These are phyloP conservation scores for Saccharum hybrid DNA, from an alignment of 202 grass and related monocot species.

Conservation along the genomic window DNA sequence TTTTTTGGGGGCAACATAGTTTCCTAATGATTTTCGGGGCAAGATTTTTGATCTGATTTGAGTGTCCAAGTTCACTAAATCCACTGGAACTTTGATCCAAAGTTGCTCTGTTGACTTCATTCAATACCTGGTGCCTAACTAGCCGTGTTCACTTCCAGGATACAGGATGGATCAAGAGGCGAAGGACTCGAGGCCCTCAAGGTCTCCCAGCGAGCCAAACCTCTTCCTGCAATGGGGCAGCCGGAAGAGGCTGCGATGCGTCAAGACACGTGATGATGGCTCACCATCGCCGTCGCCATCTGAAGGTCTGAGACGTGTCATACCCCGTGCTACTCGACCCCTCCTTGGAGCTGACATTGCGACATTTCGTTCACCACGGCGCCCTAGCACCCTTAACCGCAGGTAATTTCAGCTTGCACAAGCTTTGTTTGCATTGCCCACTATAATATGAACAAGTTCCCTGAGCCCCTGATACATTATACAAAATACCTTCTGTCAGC, in stretches of 20 bases:
- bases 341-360: constrained; percentile 56
- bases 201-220: constrained; percentile 58
- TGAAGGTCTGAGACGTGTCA: constrained; percentile 46
- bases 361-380: constrained; percentile 51
- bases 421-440: not conserved
- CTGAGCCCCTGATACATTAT: not conserved
- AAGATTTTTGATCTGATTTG: not conserved
- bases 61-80: not conserved
- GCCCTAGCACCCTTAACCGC: constrained; percentile 53
- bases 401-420: constrained; percentile 53
- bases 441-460: not conserved
- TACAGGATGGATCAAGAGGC: constrained; percentile 65
- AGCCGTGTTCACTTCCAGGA: constrained; percentile 38
- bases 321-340: constrained; percentile 52
- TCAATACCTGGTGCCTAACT: constrained; percentile 16
- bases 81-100: constrained; percentile 10
- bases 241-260: constrained; percentile 73
- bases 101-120: not conserved
- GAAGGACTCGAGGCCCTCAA: constrained; percentile 48
- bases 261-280: constrained; percentile 64
- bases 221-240: constrained; percentile 80
- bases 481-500: constrained; percentile 3
- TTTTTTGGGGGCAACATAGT: not conserved
- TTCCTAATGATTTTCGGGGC: not conserved
- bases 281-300: constrained; percentile 50